A percentile compares a stretch with the other conserved stretches of the same genome.
phyloP scores from a whole-genome alignment of 1,284 basidiomycete genomes.

The Apiotrichum mycotoxinovorans region DNA sequence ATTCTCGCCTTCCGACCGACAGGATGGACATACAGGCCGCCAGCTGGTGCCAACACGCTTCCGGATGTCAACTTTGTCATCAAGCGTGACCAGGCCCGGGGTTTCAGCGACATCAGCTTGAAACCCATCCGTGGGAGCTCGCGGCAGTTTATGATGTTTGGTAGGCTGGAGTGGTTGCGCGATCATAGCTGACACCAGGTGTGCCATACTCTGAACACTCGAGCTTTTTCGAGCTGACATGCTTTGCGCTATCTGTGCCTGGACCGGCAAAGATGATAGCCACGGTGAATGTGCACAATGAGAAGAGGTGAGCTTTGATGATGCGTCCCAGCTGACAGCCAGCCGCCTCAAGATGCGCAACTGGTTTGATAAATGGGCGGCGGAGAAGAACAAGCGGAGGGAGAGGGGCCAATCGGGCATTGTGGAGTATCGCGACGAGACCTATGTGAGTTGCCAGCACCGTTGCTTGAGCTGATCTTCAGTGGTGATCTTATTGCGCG shows the following conservation, averaged over 20 bases:
- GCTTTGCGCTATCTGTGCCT: constrained; percentile 84
- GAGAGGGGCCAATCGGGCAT: constrained; percentile 51
- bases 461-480: background rate
- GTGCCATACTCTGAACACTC: constrained; percentile 97
- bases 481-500: background rate
- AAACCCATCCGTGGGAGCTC: constrained; percentile 70
- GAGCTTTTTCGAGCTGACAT: constrained; percentile 88
- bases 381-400: constrained; percentile 64
- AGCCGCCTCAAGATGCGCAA: constrained; percentile 74
- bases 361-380: constrained; percentile 80
- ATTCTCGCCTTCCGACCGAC: constrained; percentile 85
- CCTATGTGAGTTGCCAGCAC: constrained; percentile 36
- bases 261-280: constrained; percentile 75
- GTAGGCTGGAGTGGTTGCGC: constrained; percentile 37
- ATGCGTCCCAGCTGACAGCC: background rate
- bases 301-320: constrained; percentile 52
- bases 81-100: constrained; percentile 60
- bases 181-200: constrained; percentile 41
- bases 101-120: constrained; percentile 66
- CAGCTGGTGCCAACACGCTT: constrained; percentile 62
- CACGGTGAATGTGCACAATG: constrained; percentile 88
- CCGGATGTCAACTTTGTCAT: constrained; percentile 67
- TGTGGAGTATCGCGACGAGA: constrained; percentile 59
- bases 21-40: constrained; percentile 83
- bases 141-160: constrained; percentile 66